phyloP scores from a whole-genome alignment of 371 early-diverging fungal genomes.

The Cokeromyces recurvatus region DNA sequence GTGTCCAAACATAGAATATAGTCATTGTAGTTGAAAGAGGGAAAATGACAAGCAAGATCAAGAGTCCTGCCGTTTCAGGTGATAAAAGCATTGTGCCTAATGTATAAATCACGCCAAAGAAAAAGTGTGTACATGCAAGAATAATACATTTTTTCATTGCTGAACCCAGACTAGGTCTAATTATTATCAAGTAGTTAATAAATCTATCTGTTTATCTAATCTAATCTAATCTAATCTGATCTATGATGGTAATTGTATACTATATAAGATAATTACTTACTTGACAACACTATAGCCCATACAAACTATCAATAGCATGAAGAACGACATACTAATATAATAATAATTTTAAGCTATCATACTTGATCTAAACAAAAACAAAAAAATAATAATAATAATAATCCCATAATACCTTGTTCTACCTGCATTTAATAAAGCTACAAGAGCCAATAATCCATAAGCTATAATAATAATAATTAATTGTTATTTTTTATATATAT shows the following conservation, averaged over 20 bases:
- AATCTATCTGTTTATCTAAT: not conserved
- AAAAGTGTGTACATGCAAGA: conserved; percentile 78
- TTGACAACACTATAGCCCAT: conserved; percentile 95
- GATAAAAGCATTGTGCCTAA: conserved; percentile 74
- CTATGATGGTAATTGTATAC: too few species aligned
- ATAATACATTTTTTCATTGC: conserved; percentile 85
- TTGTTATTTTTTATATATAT: not conserved
- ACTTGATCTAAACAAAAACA: too few species aligned
- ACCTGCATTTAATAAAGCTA: conserved; percentile 82
- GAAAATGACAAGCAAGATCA: conserved; percentile 78
- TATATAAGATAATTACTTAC: conserved; percentile 51
- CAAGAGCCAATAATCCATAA: conserved; percentile 52
- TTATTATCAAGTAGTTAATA: not conserved
- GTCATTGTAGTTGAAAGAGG: conserved; percentile 90
- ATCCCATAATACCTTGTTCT: conserved; percentile 76
- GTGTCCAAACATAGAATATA: conserved; percentile 90
- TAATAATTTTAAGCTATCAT: too few species aligned
- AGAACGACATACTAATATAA: conserved; percentile 73
- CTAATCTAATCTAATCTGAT: not conserved
- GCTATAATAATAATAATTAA: conserved; percentile 27
- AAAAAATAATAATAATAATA: too few species aligned
- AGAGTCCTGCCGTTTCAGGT: conserved; percentile 64
- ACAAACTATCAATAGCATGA: conserved; percentile 90
- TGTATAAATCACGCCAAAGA: conserved; percentile 85
- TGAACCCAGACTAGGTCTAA: conserved; percentile 82